These are phyloP conservation scores for Pythium utonaiense DNA, from an alignment of 352 stramenopile species.

Conservation along the genomic window DNA sequence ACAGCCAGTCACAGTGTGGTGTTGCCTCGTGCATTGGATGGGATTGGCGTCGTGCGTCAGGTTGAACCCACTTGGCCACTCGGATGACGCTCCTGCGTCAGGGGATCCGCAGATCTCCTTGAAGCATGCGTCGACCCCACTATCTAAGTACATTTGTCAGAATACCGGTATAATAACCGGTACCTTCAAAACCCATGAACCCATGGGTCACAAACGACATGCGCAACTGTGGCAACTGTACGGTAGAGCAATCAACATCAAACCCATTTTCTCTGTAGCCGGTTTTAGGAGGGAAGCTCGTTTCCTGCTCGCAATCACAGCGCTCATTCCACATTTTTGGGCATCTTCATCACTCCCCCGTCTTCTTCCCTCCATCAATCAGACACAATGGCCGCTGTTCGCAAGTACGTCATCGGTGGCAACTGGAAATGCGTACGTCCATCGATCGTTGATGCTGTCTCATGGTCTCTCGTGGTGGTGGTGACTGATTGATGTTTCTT, in stretches of 20 bases:
- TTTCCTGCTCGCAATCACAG: neutral
- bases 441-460: neutral
- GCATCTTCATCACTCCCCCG: neutral
- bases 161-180: too few relatives aligned
- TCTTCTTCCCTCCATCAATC: conserved; percentile 1
- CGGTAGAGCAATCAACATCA: too few relatives aligned
- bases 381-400: conserved; percentile 32
- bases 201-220: neutral
- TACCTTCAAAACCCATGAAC: neutral
- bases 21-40: neutral
- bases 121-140: too few relatives aligned
- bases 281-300: conserved; percentile 19
- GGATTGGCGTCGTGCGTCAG: neutral
- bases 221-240: neutral
- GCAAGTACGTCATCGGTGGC: conserved; percentile 81
- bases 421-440: conserved; percentile 89
- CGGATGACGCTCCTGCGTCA: conserved; percentile 17
- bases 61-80: conserved; percentile 17
- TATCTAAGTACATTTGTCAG: too few relatives aligned
- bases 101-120: neutral
- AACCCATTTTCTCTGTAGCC: conserved; percentile 1
- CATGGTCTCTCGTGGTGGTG: neutral
- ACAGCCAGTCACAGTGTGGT: too few relatives aligned
- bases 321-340: conserved; percentile 22
- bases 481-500: conserved; percentile 33